Conservation (phyloP, 1,284 basidiomycete species). For the Ustilago nuda region DNA sequence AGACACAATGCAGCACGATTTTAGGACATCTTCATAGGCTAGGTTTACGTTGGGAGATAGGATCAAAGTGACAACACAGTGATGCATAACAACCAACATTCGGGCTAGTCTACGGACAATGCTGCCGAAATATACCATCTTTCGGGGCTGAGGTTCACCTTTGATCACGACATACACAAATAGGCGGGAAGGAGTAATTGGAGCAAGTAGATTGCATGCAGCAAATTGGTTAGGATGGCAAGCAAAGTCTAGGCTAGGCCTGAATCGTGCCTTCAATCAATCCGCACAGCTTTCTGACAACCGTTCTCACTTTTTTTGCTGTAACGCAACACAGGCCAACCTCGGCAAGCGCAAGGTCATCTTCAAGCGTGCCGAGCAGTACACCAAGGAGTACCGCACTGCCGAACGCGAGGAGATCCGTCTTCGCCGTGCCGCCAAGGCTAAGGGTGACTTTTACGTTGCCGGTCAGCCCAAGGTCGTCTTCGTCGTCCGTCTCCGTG, state of each 20-base stretch:
- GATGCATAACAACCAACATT: constrained; percentile 63
- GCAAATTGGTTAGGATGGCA: neutral
- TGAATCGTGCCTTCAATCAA: neutral
- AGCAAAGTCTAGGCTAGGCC: constrained; percentile 5
- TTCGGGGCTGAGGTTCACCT: constrained; percentile 67
- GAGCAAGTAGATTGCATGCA: neutral
- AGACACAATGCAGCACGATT: neutral
- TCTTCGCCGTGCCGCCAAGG: constrained; percentile 90
- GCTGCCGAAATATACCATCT: constrained; percentile 69
- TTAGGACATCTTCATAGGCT: neutral
- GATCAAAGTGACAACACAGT: constrained; percentile 38
- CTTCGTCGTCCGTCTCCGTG: constrained; percentile 89
- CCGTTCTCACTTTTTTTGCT: constrained; percentile 8
- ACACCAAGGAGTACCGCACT: constrained; percentile 94
- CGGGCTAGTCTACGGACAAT: constrained; percentile 67
- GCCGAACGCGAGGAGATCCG: constrained; percentile 98
- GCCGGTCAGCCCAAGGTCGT: constrained; percentile 95
- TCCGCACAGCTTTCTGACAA: constrained; percentile 19
- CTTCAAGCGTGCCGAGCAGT: constrained; percentile 99
- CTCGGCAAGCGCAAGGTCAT: constrained; percentile 94
- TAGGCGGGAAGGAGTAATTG: neutral
- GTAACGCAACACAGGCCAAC: constrained; percentile 75
- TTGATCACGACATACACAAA: constrained; percentile 13
- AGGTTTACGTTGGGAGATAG: neutral
- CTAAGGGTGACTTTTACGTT: constrained; percentile 96